Base-by-base conservation (phyloP, 2,329 filamentous ascomycete species). In the Colletotrichum ledebouriae region DNA sequence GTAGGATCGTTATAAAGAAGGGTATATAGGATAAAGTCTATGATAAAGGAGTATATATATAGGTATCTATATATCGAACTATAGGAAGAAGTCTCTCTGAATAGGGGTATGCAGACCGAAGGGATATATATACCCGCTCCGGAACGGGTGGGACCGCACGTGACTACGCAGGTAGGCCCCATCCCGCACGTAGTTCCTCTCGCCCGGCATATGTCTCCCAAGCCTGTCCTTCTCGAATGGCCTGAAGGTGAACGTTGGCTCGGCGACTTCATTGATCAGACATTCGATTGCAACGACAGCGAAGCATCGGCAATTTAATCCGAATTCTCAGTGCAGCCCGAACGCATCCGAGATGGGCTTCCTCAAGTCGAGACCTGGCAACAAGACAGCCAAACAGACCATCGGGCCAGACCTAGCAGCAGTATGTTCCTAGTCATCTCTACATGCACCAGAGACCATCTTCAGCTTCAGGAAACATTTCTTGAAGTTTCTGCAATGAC, bases 281-380 rank as follows among this genome's bases (percentile, higher is more conserved):
- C 34, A 29, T n/a, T n/a, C n/a, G n/a, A n/a, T n/a, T n/a, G n/a
- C n/a, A n/a, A n/a, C n/a, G n/a, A n/a, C n/a, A n/a, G n/a, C n/a
- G n/a, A n/a, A n/a, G n/a, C n/a, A 25, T 49, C 41, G 33, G 25
- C 22, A 59, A n/a, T 55, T 56, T 39, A 42, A 39, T 11, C 17
- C 53, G 11, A 46, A 59, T 25, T 53, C 47, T 9, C 60, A 55
- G 65, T 59, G 55, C 20, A 46, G 60, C 47, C 60, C 55, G 55
- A 55, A 55, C 61, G 56, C 13, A 29, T 13, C 12, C 41, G 59
- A 42, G 55, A n/a, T 65, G 65, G 61, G 65, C 34, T 59, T 59
- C 17, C 42, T 44, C 55, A 65, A 56, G 65, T 55, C 62, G 29
- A 62, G 33, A 20, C 22, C 34, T 15, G 15, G 46, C 20, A 59